Conservation (phyloP, 768 basidiomycete species). For the Phaffia tasmanica region DNA sequence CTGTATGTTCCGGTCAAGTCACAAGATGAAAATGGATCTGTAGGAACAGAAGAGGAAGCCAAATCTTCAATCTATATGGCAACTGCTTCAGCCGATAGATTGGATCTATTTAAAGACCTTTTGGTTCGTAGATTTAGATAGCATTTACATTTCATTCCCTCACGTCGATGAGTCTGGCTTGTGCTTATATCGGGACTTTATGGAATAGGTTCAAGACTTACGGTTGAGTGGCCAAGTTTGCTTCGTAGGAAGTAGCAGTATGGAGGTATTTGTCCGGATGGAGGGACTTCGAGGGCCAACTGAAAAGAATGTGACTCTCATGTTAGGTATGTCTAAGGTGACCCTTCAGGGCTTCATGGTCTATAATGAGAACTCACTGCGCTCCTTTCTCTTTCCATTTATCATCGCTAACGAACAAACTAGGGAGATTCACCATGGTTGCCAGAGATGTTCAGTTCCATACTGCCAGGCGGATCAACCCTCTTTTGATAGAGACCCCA, state of each 20-base stretch:
- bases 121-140: constrained; percentile 27
- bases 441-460: constrained; percentile 61
- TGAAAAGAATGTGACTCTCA: constrained; percentile 47
- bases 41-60: constrained; percentile 49
- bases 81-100: constrained; percentile 66
- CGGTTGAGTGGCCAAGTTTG: constrained; percentile 70
- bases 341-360: background rate
- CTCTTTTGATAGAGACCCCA: constrained; percentile 48
- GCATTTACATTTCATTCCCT: constrained; percentile 40
- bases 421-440: constrained; percentile 87
- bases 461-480: constrained; percentile 54
- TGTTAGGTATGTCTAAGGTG: constrained; percentile 46
- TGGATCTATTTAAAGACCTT: constrained; percentile 36
- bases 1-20: constrained; percentile 2
- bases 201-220: constrained; percentile 47
- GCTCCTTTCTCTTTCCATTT: background rate
- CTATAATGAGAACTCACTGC: background rate
- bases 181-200: constrained; percentile 36
- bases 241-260: constrained; percentile 50
- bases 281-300: constrained; percentile 43
- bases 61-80: constrained; percentile 54
- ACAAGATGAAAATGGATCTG: background rate
- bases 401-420: too few species aligned
- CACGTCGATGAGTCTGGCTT: background rate
- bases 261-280: constrained; percentile 82